Evolutionary conservation across 495 filamentous ascomycete genomes (phyloP), one percentile per base, ranked within the genome.

Genomic region (Collariella sp.): DNA sequence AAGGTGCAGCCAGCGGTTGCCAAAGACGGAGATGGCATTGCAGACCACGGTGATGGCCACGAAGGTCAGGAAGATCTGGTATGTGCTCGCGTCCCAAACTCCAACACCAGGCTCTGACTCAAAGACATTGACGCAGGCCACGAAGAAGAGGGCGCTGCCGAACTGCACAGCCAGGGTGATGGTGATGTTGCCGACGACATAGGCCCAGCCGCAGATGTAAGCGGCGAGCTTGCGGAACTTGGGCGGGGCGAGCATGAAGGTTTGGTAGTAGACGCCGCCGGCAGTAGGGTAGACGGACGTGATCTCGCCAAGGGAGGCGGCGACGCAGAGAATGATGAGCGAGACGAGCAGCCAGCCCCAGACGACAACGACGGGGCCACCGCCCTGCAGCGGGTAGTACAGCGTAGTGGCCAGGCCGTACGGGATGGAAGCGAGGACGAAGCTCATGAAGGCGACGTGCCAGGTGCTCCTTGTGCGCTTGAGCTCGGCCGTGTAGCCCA

Each of bases 391-490:
- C 15, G 82, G 81, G 60, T 85, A 85, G 70, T 80, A 84, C 38
- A 88, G 67, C 48, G 84, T 88, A 29, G 84, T 87, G 58, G 79
- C 80, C 29, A 86, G 75, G 39, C 84, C 84, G 57, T 82, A 88
- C 15, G 84, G 84, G 39, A 77, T 76, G 11, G 72, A 72, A 33
- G 74, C 74, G 18, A 77, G 70, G 46, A 79, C 76, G 52, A 80
- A 79, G 46, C 73, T 77, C 77, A 79, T 79, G 67, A 79, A 79
- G 22, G 76, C 76, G 49, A 79, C 77, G 54, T 79, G 76, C 36
- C 77, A 70, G 2, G 77, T 80, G 7, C 76, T 79, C 11, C 77
- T 70, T 35, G 70, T 78, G 36, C 77, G 73, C 55, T 64, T 54
- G 18, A 80, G 46, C 54, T 80, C 77, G 46, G 76, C 65, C 61